These are phyloP conservation scores for Fusarium musae DNA, from an alignment of 2,329 filamentous ascomycete species.

Conservation along the genomic window DNA sequence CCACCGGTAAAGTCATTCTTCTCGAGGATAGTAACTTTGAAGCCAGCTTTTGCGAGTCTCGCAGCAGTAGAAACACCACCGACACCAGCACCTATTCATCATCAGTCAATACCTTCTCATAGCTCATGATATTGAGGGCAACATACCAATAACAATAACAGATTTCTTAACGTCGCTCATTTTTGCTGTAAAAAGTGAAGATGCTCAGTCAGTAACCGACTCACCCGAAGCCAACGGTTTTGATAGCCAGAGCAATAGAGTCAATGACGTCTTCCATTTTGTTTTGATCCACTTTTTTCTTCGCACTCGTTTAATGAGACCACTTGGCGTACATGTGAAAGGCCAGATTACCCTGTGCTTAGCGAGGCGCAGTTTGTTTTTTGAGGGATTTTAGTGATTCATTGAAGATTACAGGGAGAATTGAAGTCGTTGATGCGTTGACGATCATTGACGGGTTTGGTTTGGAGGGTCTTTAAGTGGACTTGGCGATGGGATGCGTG, in stretches of 20 bases:
- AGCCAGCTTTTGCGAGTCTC: conserved; percentile 75
- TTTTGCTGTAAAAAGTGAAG: conserved; percentile 2
- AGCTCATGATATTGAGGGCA: too few species aligned
- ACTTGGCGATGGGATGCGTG: neutral
- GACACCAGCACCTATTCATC: conserved; percentile 69
- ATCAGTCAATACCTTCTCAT: neutral
- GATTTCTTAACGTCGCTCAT: conserved; percentile 38
- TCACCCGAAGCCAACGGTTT: conserved; percentile 12
- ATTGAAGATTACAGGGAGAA: neutral
- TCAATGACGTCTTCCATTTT: conserved; percentile 38
- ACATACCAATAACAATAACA: conserved; percentile 45
- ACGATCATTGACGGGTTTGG: conserved; percentile 8
- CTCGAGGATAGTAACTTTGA: conserved; percentile 79
- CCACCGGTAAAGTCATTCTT: conserved; percentile 80
- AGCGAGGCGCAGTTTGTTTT: conserved; percentile 2
- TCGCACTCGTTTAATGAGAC: conserved; percentile 8
- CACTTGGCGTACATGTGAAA: conserved; percentile 7
- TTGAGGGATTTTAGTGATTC: neutral
- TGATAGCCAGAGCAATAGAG: conserved; percentile 18
- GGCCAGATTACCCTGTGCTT: neutral
- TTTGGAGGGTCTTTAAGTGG: neutral
- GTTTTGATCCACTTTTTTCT: conserved; percentile 14
- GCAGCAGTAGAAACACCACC: conserved; percentile 79
- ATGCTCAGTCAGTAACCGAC: neutral
- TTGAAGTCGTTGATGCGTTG: neutral